Evolutionary conservation across 2,329 filamentous ascomycete species (phyloP), one percentile per base, ranked within the genome.

Genomic region (Monosporascus sp.): DNA sequence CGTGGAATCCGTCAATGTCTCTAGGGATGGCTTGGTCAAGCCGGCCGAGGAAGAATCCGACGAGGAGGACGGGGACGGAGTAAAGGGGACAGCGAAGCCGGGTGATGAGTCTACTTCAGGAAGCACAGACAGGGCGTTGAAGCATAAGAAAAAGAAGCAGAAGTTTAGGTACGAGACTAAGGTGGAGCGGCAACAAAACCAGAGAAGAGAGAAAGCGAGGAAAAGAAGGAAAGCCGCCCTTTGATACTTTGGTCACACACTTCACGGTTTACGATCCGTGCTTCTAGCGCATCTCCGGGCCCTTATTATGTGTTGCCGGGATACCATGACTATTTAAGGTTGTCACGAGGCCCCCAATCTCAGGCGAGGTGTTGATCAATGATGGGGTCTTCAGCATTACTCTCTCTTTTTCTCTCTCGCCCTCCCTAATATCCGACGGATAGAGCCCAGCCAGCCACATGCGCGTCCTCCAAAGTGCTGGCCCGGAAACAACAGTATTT

Each of bases 131-230:
- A 79, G 74, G 55, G 74, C 74, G 50, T 73, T 74, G 55, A 83
- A 77, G 63, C 76, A 77, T 22, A 92, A 90, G 73, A 90, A 88
- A 75, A 92, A 88, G 74, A 90, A 88, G 75, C 91, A 87, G 73
- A 96, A 92, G 72, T 97, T 97, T 68, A 83, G 90, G 58, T 99
- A 99, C 70, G 90, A 97, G 74, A 88, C 81, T 57, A 96, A 96
- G 74, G 74, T 85, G 35, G 93, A 97, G 63, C 82, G 94, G 65
- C 88, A 90, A 70, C 73, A 92, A 63, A 82, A 84, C 48, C 74
- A 81, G 60, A 83, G 81, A 65, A 95, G 89, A 70, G 80, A 82
- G 62, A 89, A 83, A 69, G 82, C 84, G 61, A 89, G 86, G 60
- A 83, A 82, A 62, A 74, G 59, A 62, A 65, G 57, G 57, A 63